A percentile compares a stretch with the other conserved stretches of the same genome.
These are phyloP conservation scores for Epichloe sp. DNA, from an alignment of 2,329 filamentous ascomycete species.

Conservation along the genomic window DNA sequence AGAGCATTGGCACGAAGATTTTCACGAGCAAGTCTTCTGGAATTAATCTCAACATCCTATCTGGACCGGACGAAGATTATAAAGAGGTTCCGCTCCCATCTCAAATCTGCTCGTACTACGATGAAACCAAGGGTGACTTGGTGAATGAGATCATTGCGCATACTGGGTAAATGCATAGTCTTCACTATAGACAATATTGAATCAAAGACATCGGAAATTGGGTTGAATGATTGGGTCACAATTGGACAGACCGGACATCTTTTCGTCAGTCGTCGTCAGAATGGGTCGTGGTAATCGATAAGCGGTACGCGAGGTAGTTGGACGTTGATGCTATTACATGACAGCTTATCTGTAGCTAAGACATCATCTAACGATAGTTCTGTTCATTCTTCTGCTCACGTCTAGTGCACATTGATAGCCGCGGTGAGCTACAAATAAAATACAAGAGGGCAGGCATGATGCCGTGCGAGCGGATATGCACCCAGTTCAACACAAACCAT, in stretches of 20 bases:
- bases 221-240: neutral
- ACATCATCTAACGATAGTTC: neutral
- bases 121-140: constrained; percentile 57
- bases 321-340: neutral
- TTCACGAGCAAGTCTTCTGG: constrained; percentile 81
- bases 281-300: neutral
- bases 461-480: neutral
- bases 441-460: neutral
- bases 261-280: neutral
- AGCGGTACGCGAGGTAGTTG: neutral
- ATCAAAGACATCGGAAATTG: neutral
- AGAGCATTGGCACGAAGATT: constrained; percentile 65
- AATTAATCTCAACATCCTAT: constrained; percentile 76
- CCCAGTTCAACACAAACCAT: neutral
- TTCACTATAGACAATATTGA: neutral
- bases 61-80: constrained; percentile 63
- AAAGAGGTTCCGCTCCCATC: constrained; percentile 78
- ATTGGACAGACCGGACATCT: neutral
- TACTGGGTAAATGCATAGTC: constrained; percentile 45
- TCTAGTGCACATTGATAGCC: neutral
- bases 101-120: constrained; percentile 70
- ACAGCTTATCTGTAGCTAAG: neutral
- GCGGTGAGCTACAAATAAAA: neutral
- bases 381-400: neutral
- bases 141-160: constrained; percentile 94